A percentile compares a stretch with the other conserved stretches of the same genome.
Evolutionary conservation across 805 yeast species (phyloP).

Genomic region (Saturnispora galanensis): DNA sequence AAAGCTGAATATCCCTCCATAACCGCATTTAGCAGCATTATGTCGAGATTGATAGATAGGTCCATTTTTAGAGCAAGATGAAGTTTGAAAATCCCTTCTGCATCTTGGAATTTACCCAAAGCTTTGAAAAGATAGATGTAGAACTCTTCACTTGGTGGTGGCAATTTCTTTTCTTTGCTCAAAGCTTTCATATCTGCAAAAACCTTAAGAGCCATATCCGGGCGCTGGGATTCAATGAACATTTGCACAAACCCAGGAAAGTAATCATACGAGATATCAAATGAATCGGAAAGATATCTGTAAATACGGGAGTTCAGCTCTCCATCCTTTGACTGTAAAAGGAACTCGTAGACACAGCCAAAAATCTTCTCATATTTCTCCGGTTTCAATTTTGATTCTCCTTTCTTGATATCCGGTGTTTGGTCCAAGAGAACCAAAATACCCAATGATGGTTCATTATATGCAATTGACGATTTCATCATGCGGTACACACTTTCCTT

Average conservation of each 20-base stretch:
- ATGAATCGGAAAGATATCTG: slow-evolving; percentile 44
- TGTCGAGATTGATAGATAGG: slow-evolving; percentile 42
- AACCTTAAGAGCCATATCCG: slow-evolving; percentile 52
- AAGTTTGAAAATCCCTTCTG: slow-evolving; percentile 55
- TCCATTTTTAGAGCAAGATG: slow-evolving; percentile 61
- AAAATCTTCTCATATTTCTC: slow-evolving; percentile 15
- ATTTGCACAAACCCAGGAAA: slow-evolving; percentile 50
- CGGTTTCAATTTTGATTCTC: slow-evolving; percentile 23
- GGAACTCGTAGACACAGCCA: slow-evolving; percentile 12
- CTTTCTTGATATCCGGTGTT: slow-evolving; percentile 22
- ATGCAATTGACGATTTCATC: slow-evolving; percentile 17
- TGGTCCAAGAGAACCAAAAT: slow-evolving; percentile 13
- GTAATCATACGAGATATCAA: slow-evolving; percentile 46
- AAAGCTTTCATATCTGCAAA: slow-evolving; percentile 51
- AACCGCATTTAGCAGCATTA: slow-evolving; percentile 48
- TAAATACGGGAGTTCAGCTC: slow-evolving; percentile 50
- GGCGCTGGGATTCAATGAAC: slow-evolving; percentile 43
- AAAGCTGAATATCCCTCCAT: slow-evolving; percentile 55
- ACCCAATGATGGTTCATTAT: slow-evolving; percentile 10
- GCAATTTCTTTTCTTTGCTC: slow-evolving; percentile 42
- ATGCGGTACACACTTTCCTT: slow-evolving; percentile 31
- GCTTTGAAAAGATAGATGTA: slow-evolving; percentile 50
- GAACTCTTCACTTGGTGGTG: slow-evolving; percentile 45
- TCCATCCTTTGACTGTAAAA: slow-evolving; percentile 6
- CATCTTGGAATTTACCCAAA: slow-evolving; percentile 50